phyloP scores from a whole-genome alignment of 2,329 filamentous ascomycete genomes.

The Onygena corvina region DNA sequence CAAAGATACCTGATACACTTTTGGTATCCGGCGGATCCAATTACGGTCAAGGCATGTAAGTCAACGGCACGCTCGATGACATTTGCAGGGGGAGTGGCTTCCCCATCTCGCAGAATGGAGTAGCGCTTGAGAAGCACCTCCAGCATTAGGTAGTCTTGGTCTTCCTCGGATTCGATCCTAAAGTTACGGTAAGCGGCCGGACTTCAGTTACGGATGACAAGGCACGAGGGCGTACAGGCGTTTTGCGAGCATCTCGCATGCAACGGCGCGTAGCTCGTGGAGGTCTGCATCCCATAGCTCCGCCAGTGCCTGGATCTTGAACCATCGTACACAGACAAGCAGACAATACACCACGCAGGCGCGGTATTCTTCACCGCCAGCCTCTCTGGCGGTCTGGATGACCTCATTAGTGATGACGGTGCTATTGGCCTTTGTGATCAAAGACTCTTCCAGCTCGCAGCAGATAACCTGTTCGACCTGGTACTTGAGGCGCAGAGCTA shows the following conservation, averaged over 20 bases:
- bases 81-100: conserved; percentile 64
- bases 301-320: conserved; percentile 60
- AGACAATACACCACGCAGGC: conserved; percentile 77
- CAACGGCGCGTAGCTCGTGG: conserved; percentile 62
- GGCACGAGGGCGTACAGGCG: conserved; percentile 36
- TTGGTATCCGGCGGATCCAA: conserved; percentile 87
- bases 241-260: conserved; percentile 89
- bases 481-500: conserved; percentile 79
- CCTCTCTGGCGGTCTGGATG: conserved; percentile 65
- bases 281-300: conserved; percentile 92
- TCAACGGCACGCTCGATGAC: conserved; percentile 91
- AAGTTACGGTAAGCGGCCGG: neutral
- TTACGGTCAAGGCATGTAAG: conserved; percentile 74
- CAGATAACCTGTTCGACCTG: conserved; percentile 81
- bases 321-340: conserved; percentile 62
- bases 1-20: conserved; percentile 89
- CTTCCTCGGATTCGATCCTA: conserved; percentile 74
- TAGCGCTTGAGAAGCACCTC: conserved; percentile 78
- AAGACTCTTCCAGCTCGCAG: conserved; percentile 69
- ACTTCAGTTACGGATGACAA: neutral
- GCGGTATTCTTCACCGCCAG: conserved; percentile 60
- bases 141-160: conserved; percentile 66
- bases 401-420: conserved; percentile 71
- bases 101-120: conserved; percentile 60
- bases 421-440: conserved; percentile 70